Conservation (phyloP, 2,329 filamentous ascomycete genomes). For the Ophiocordyceps sinensis region DNA sequence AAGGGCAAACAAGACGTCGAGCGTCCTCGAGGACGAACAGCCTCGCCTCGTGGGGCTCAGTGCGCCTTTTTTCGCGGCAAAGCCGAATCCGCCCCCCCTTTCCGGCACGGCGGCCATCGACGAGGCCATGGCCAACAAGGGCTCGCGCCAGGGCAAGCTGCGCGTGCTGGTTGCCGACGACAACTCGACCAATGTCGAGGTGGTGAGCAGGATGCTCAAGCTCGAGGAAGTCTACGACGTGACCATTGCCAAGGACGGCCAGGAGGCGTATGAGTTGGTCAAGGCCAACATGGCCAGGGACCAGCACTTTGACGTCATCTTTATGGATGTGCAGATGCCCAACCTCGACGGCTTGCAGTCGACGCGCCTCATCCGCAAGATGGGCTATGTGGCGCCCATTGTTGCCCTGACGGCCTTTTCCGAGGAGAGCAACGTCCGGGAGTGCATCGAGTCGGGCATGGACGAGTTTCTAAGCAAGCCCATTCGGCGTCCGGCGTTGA, state of each 20-base stretch:
- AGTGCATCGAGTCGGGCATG: constrained; percentile 83
- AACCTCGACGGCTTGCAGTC: constrained; percentile 82
- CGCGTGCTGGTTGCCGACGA: constrained; percentile 75
- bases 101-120: constrained; percentile 46
- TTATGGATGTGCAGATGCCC: constrained; percentile 96
- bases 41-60: constrained; percentile 72
- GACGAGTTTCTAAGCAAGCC: constrained; percentile 70
- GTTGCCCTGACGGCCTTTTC: constrained; percentile 83
- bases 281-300: constrained; percentile 66
- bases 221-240: constrained; percentile 75
- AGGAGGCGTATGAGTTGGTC: constrained; percentile 78
- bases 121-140: constrained; percentile 46
- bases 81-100: constrained; percentile 17
- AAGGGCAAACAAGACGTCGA: constrained; percentile 4
- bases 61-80: constrained; percentile 60
- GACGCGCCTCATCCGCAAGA: constrained; percentile 68
- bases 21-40: constrained; percentile 24
- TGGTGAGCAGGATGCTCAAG: constrained; percentile 51
- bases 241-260: constrained; percentile 71
- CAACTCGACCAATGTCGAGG: constrained; percentile 43
- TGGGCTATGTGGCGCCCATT: constrained; percentile 78
- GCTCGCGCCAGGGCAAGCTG: constrained; percentile 42
- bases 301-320: constrained; percentile 69
- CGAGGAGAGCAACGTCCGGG: constrained; percentile 77
- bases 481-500: constrained; percentile 70